Conservation (phyloP, 495 filamentous ascomycete genomes). For the Aspergillus indologenus region DNA sequence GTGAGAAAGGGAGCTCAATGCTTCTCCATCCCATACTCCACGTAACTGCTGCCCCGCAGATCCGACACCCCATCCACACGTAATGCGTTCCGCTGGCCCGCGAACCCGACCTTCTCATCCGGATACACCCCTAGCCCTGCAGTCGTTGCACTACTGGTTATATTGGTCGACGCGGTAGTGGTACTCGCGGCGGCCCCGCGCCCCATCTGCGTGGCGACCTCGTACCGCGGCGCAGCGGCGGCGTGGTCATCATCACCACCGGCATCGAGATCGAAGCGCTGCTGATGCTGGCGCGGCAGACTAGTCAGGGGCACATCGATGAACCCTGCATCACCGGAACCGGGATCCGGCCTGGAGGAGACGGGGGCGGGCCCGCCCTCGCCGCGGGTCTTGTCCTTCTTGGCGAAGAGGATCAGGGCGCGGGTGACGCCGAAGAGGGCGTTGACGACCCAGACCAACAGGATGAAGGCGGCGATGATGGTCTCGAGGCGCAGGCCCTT, state of each 20-base stretch:
- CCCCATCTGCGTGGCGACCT: slow-evolving; percentile 11
- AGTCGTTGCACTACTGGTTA: background rate
- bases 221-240: slow-evolving; percentile 27
- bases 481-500: slow-evolving; percentile 68
- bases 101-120: slow-evolving; percentile 48
- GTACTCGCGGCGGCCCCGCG: slow-evolving; percentile 7
- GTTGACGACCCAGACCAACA: slow-evolving; percentile 73
- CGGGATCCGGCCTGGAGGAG: background rate
- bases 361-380: slow-evolving; percentile 44
- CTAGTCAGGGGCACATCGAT: slow-evolving; percentile 32
- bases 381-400: slow-evolving; percentile 40
- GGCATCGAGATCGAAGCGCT: background rate
- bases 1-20: slow-evolving; percentile 7
- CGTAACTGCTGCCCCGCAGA: slow-evolving; percentile 36
- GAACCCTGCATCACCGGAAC: slow-evolving; percentile 23
- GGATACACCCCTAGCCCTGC: slow-evolving; percentile 18
- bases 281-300: slow-evolving; percentile 14
- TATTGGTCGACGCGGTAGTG: background rate
- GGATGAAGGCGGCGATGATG: slow-evolving; percentile 66
- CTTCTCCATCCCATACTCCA: slow-evolving; percentile 40
- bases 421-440: slow-evolving; percentile 69
- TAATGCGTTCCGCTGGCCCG: slow-evolving; percentile 37
- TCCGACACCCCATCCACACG: slow-evolving; percentile 24
- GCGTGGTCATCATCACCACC: background rate
- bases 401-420: slow-evolving; percentile 51